Percentiles rank a stretch among this genome's conserved stretches.
phyloP scores from a whole-genome alignment of 1,284 basidiomycete genomes.

The Trichosporon ovoides region DNA sequence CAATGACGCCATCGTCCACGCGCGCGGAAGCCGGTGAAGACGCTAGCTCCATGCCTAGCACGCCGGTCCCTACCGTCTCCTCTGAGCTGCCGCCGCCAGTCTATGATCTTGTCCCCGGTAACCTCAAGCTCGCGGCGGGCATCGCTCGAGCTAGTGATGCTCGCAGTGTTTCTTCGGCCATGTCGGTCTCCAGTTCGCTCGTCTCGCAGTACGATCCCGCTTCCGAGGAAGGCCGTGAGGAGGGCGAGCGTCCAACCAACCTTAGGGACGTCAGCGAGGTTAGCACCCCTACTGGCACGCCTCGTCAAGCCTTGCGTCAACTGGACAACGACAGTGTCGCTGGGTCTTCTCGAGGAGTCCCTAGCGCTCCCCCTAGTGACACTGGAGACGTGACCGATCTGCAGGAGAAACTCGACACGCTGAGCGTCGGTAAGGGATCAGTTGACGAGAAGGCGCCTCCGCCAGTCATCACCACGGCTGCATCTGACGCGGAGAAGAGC shows the following conservation, averaged over 20 bases:
- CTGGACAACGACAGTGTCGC: constrained; percentile 25
- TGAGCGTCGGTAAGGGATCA: background rate
- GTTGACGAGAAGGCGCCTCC: background rate
- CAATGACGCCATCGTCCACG: constrained; percentile 43
- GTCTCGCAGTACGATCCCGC: constrained; percentile 33
- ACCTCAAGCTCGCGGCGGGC: constrained; percentile 32
- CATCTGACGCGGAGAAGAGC: background rate
- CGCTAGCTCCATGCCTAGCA: constrained; percentile 32
- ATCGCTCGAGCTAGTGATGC: constrained; percentile 16
- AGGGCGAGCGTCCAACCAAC: constrained; percentile 29
- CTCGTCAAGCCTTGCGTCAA: constrained; percentile 32
- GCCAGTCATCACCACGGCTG: background rate
- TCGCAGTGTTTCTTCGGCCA: constrained; percentile 13
- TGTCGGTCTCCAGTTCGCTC: constrained; percentile 29
- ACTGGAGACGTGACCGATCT: background rate
- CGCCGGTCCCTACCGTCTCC: constrained; percentile 29
- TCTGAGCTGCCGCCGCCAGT: constrained; percentile 27
- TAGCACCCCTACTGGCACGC: constrained; percentile 41
- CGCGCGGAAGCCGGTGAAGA: constrained; percentile 43
- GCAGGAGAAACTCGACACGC: background rate
- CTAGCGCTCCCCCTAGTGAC: constrained; percentile 1
- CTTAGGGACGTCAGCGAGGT: constrained; percentile 42
- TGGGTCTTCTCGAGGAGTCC: constrained; percentile 1
- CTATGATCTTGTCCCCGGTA: constrained; percentile 36
- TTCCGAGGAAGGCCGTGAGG: constrained; percentile 11